Conservation (phyloP, 2,329 filamentous ascomycete species). For the Aspergillus hortae region DNA sequence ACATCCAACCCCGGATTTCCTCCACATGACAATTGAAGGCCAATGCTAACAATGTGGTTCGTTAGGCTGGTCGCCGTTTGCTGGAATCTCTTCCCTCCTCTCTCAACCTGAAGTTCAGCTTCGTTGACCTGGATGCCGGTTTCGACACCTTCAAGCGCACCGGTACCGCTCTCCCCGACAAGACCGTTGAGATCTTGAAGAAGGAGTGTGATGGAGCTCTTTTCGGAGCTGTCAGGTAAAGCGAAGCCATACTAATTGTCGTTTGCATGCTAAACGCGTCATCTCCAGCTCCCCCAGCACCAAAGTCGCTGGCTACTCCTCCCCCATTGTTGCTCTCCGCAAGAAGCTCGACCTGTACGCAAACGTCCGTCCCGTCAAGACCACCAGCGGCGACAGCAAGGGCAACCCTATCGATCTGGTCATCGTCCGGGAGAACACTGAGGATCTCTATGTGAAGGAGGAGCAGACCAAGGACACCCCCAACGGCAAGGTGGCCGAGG, state of each 20-base stretch:
- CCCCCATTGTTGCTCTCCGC: constrained; percentile 91
- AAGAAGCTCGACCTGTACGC: constrained; percentile 94
- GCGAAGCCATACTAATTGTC: not conserved
- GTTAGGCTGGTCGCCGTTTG: constrained; percentile 71
- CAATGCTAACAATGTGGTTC: constrained; percentile 12
- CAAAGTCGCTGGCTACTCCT: constrained; percentile 91
- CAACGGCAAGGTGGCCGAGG: constrained; percentile 81
- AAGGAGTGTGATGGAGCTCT: constrained; percentile 92
- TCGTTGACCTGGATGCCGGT: constrained; percentile 87
- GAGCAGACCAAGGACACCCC: constrained; percentile 76
- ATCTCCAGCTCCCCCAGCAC: constrained; percentile 69
- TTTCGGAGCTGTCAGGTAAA: constrained; percentile 82
- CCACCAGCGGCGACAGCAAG: constrained; percentile 52
- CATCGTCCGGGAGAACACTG: constrained; percentile 97
- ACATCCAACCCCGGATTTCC: constrained; percentile 5
- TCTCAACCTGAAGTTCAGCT: constrained; percentile 89
- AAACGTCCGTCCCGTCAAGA: constrained; percentile 95
- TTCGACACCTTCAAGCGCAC: constrained; percentile 92
- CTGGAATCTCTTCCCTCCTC: constrained; percentile 91
- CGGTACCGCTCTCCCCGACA: constrained; percentile 81
- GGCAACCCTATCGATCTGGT: constrained; percentile 80
- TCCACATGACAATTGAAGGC: constrained; percentile 1
- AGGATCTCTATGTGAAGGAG: constrained; percentile 97
- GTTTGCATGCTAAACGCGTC: not conserved
- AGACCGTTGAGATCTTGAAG: constrained; percentile 84